These are phyloP conservation scores for Fusarium falciforme DNA, from an alignment of 2,329 filamentous ascomycete genomes.

Conservation along the genomic window DNA sequence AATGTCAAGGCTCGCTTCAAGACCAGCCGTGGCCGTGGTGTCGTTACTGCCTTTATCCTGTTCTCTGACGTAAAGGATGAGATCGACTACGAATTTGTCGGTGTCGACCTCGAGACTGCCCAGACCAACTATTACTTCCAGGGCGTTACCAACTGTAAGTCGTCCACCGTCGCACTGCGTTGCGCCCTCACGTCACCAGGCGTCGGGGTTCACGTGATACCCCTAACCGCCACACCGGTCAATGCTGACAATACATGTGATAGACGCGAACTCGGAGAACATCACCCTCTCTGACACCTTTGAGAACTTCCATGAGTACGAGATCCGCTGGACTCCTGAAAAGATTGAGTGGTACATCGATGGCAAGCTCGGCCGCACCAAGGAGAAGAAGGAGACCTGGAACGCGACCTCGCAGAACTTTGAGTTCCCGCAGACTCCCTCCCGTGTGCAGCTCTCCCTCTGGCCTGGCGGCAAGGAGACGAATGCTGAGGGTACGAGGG, in stretches of 20 bases:
- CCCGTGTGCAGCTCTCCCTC: conserved; percentile 91
- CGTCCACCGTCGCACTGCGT: neutral
- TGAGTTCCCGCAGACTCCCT: conserved; percentile 90
- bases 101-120: conserved; percentile 78
- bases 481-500: conserved; percentile 86
- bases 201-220: conserved; percentile 20
- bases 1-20: conserved; percentile 88
- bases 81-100: conserved; percentile 97
- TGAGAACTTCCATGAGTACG: conserved; percentile 86
- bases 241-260: conserved; percentile 16
- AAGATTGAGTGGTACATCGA: conserved; percentile 88
- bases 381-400: conserved; percentile 84
- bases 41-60: conserved; percentile 97
- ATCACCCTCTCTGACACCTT: conserved; percentile 78
- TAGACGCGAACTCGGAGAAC: conserved; percentile 82
- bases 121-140: conserved; percentile 99
- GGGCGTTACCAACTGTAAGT: conserved; percentile 88
- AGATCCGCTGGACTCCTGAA: conserved; percentile 92
- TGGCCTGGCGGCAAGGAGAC: conserved; percentile 89
- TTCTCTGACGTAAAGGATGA: conserved; percentile 97
- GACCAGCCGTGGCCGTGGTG: conserved; percentile 85
- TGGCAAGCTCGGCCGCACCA: conserved; percentile 78
- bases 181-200: conserved; percentile 6
- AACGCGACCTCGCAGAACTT: conserved; percentile 85
- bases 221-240: neutral